phyloP scores from a whole-genome alignment of 148 eudicot species.

The Linanthus parryae region DNA sequence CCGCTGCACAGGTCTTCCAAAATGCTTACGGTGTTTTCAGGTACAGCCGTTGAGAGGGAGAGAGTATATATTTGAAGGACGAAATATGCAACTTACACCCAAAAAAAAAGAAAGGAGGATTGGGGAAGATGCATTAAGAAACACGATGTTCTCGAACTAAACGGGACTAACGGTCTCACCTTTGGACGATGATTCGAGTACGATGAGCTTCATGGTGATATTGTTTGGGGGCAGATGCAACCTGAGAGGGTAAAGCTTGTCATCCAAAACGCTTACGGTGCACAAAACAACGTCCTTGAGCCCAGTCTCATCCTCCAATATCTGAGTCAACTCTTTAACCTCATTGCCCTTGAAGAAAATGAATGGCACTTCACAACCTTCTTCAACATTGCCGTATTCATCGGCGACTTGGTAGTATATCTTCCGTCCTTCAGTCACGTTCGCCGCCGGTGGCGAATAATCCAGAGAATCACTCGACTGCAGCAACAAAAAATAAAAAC shows the following conservation, averaged over 20 bases:
- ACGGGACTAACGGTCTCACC: too few relatives aligned
- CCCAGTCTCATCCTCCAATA: constrained; percentile 27
- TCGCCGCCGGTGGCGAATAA: constrained; percentile 7
- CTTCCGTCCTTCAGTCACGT: constrained; percentile 14
- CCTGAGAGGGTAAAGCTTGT: constrained; percentile 35
- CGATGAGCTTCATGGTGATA: constrained; percentile 30
- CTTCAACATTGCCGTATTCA: constrained; percentile 29
- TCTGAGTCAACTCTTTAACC: constrained; percentile 24
- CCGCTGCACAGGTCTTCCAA: too few relatives aligned
- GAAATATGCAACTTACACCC: too few relatives aligned
- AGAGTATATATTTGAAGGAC: too few relatives aligned
- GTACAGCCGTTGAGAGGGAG: too few relatives aligned
- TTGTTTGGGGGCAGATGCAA: constrained; percentile 43
- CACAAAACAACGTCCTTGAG: constrained; percentile 23
- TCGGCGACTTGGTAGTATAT: constrained; percentile 30
- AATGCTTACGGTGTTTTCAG: too few relatives aligned
- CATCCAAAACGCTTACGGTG: constrained; percentile 25
- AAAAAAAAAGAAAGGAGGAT: too few relatives aligned
- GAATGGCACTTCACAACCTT: constrained; percentile 18
- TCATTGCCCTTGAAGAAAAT: constrained; percentile 30
- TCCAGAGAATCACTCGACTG: constrained; percentile 13
- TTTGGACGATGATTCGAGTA: constrained; percentile 22
- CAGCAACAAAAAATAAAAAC: not conserved
- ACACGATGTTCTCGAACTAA: too few relatives aligned
- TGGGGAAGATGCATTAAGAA: too few relatives aligned